Conservation (phyloP, 805 yeast genomes). For the Candida pini region DNA sequence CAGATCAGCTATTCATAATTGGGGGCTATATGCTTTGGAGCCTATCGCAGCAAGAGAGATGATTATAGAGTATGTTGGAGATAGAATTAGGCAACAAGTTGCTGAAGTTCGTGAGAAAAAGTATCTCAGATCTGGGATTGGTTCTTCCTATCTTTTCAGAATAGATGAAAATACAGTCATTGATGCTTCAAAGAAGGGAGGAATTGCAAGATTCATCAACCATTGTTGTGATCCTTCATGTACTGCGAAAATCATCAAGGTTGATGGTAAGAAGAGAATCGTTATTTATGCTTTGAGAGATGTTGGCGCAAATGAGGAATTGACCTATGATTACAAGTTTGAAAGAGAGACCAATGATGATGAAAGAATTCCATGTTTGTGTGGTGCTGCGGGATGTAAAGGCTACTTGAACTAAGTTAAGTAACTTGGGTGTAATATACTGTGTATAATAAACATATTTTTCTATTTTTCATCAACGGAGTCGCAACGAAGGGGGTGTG, state of each 20-base stretch:
- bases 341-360: constrained; percentile 86
- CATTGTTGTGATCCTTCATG: constrained; percentile 98
- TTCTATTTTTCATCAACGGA: too few species aligned
- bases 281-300: constrained; percentile 91
- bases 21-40: constrained; percentile 96
- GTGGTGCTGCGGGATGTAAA: constrained; percentile 94
- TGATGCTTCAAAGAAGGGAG: constrained; percentile 97
- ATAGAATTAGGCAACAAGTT: constrained; percentile 84
- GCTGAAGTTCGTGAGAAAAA: constrained; percentile 88
- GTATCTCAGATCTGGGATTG: constrained; percentile 86
- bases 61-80: constrained; percentile 98
- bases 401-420: constrained; percentile 85
- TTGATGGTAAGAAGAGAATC: constrained; percentile 88
- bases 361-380: constrained; percentile 82
- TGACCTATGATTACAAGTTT: constrained; percentile 94
- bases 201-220: constrained; percentile 93
- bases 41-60: constrained; percentile 94
- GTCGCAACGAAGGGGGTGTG: too few species aligned
- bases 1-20: constrained; percentile 92
- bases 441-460: too few species aligned
- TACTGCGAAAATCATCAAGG: constrained; percentile 93
- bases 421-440: too few species aligned
- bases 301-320: constrained; percentile 81
- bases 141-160: constrained; percentile 88
- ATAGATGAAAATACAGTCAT: constrained; percentile 92